phyloP scores from a whole-genome alignment of 306 rosid species.

The Myrica gale region DNA sequence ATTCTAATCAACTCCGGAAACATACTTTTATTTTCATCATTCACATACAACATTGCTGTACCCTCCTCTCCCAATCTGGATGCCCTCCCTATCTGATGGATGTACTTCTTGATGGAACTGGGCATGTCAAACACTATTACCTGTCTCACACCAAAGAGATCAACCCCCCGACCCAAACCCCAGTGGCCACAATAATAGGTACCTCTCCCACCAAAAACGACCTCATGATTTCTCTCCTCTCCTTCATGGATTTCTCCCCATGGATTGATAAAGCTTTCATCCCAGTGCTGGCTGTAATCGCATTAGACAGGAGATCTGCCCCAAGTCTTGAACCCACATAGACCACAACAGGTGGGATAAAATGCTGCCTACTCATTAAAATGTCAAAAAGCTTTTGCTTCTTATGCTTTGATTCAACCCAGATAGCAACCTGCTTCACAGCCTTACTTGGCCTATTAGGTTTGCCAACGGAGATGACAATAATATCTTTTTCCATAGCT shows the following conservation, averaged over 20 bases:
- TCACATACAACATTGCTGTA: slow-evolving; percentile 63
- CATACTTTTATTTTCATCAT: slow-evolving; percentile 61
- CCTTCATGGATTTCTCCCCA: slow-evolving; percentile 83
- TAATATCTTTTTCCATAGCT: slow-evolving; percentile 48
- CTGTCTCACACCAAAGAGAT: slow-evolving; percentile 71
- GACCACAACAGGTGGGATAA: slow-evolving; percentile 70
- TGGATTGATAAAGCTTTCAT: slow-evolving; percentile 65
- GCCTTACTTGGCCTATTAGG: slow-evolving; percentile 71
- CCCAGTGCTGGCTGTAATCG: slow-evolving; percentile 64
- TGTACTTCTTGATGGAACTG: slow-evolving; percentile 72
- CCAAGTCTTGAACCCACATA: slow-evolving; percentile 77
- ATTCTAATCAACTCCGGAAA: slow-evolving; percentile 55
- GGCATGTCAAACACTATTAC: slow-evolving; percentile 85
- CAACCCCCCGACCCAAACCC: slow-evolving; percentile 86
- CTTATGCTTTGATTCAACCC: slow-evolving; percentile 82
- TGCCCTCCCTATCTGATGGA: slow-evolving; percentile 86
- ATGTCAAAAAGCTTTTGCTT: slow-evolving; percentile 81
- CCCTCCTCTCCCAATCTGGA: slow-evolving; percentile 91
- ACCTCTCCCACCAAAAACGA: slow-evolving; percentile 66
- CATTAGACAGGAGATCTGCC: slow-evolving; percentile 78
- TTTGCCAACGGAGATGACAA: slow-evolving; percentile 55
- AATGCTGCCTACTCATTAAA: slow-evolving; percentile 62
- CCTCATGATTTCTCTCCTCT: slow-evolving; percentile 75
- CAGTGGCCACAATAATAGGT: slow-evolving; percentile 78
- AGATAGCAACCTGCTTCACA: slow-evolving; percentile 75